Base-by-base conservation (phyloP, 2,329 filamentous ascomycete species). In the Aspergillus sp. region DNA sequence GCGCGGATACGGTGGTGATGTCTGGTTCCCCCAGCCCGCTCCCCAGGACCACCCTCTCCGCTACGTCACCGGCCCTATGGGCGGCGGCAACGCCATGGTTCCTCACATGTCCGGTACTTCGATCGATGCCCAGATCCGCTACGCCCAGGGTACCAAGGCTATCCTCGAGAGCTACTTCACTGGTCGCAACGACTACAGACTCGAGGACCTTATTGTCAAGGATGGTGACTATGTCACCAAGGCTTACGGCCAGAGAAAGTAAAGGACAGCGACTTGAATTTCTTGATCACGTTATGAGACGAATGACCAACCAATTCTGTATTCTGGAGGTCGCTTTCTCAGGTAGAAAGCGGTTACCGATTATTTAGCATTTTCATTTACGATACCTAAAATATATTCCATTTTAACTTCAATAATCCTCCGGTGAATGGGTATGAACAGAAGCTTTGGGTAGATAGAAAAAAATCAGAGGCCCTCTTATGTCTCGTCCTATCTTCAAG, bases 41-140 rank as follows among this genome's bases (percentile, higher is more conserved):
- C 90, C 90, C 64, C 81, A 83, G 72, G 90, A 96, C 66, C 93
- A 98, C 79, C 82, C 83, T 47, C 87, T 98, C 63, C 90, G 93
- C 68, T 87, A 85, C 68, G 91, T 88, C 68, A 85, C 90, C 81
- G 93, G 91, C 81, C 87, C 88, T 67, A 95, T 88, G 78, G 91
- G 90, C 58, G 93, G 91, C 65, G 93, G 93, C 66, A 97, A 97
- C 75, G 93, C 90, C 74, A 98, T 93, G 88, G 90, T 96, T 48
- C 89, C 93, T 45, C 93, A 97, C 83, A 95, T 97, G 89, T 95
- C 90, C 9, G 93, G 93, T 66, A 97, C 91, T 46, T 95, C 90
- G n/a, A 85, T 98, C 65, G 93, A 98, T 67, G 93, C 93, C 47
- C 93, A 98, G 79, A 85, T 88, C 74, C 83, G 90, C 55, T 95